Evolutionary conservation across 2,329 filamentous ascomycete genomes (phyloP), one percentile per base, ranked within the genome.

Genomic region (Colletotrichum sojae): DNA sequence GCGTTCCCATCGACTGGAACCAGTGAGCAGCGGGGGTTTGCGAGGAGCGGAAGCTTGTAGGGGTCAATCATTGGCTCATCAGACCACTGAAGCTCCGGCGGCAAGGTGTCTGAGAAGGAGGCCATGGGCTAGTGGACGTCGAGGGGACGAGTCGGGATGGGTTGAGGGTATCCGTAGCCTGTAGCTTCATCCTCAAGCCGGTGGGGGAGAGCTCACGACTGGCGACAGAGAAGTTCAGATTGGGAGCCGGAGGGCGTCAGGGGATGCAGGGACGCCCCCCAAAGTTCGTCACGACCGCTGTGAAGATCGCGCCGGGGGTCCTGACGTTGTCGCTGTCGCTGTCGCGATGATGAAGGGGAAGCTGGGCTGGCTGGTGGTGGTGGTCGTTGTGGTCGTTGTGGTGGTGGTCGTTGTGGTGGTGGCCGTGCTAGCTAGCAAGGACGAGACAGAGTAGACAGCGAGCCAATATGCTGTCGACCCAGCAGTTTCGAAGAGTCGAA

Each of bases 401-500:
- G 20, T 12, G 54, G 36, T 22, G 27, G 39, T 56, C 5, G 36
- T 45, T 49, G 39, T 56, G 58, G 25, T 15, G 27, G 54, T 43
- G 40, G 54, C 45, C 22, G 60, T 53, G 39, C 53, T 45, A 10
- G n/a, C 15, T n/a, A 18, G 63, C 25, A 68, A 53, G 58, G 48
- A 48, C 59, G 65, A 65, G 48, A 65, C 59, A 58, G 46, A n/a
- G 54, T 22, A 58, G 46, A n/a, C 48, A 18, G 51, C 46, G 22
- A 45, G 36, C 64, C 64, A 67, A 51, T 46, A 31, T 22, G 59
- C 31, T 46, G 25, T 64, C 53, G 65, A 68, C 27, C 53, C 60
- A 58, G 53, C 27, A 27, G 65, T 68, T 64, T 68, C 60, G 65
- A 54, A 58, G 64, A 57, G 48, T 60, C 48, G 53, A 58, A 58